Conservation (phyloP, 2,329 filamentous ascomycete species). For the Hypoxylon rubiginosum region DNA sequence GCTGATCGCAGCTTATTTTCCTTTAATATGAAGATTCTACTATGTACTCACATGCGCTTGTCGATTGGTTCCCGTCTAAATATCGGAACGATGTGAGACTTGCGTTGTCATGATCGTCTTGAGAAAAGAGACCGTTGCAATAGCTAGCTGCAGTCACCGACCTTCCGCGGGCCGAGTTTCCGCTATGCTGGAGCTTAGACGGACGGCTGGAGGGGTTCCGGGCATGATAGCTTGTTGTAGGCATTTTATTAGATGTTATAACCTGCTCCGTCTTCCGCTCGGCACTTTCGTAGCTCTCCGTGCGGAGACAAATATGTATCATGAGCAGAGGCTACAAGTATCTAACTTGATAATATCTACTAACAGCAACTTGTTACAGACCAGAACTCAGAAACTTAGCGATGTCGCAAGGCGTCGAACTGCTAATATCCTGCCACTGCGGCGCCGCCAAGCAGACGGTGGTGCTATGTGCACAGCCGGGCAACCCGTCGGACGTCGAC, state of each 20-base stretch:
- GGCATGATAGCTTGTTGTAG: conserved; percentile 7
- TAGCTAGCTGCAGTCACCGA: conserved; percentile 6
- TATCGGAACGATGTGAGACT: neutral
- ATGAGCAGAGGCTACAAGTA: too few relatives aligned
- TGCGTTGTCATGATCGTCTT: conserved; percentile 10
- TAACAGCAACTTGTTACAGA: neutral
- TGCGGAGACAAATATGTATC: neutral
- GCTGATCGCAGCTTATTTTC: conserved; percentile 37
- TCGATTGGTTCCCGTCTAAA: neutral
- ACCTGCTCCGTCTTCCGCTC: neutral
- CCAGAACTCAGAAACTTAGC: neutral
- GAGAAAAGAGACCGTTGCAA: conserved; percentile 4
- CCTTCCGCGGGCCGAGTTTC: conserved; percentile 30
- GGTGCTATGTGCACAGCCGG: neutral
- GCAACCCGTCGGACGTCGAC: conserved; percentile 31
- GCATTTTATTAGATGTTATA: conserved; percentile 17
- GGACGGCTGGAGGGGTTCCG: neutral
- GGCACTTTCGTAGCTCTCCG: neutral
- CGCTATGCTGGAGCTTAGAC: conserved; percentile 5
- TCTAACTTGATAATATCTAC: neutral
- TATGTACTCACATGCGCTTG: conserved; percentile 7
- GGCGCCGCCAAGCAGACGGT: conserved; percentile 45
- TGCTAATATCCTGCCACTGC: conserved; percentile 49
- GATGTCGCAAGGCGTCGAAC: conserved; percentile 20
- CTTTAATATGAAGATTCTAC: conserved; percentile 38